These are phyloP conservation scores for Taiozyma sp. DNA, from an alignment of 1,139 yeast genomes.

Conservation along the genomic window DNA sequence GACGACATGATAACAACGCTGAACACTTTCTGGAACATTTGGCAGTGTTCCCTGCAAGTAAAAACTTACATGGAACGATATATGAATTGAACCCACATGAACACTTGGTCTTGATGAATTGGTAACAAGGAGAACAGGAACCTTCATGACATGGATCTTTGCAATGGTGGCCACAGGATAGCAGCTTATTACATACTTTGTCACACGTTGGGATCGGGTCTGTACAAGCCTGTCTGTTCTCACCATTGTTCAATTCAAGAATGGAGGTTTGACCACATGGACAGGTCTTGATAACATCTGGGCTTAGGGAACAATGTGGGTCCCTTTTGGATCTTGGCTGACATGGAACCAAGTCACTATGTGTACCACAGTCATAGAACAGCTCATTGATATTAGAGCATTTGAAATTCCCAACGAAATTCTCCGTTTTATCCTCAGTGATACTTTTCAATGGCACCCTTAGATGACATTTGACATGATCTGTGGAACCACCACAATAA, in stretches of 20 bases:
- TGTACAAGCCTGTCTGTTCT: slow-evolving; percentile 53
- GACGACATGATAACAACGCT: slow-evolving; percentile 72
- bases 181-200: slow-evolving; percentile 51
- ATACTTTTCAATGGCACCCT: slow-evolving; percentile 28
- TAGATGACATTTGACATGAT: slow-evolving; percentile 46
- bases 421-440: slow-evolving; percentile 22
- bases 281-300: slow-evolving; percentile 55
- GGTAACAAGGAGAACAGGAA: slow-evolving; percentile 62
- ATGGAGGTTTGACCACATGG: slow-evolving; percentile 67
- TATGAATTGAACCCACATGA: slow-evolving; percentile 36
- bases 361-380: slow-evolving; percentile 63
- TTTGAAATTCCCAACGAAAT: slow-evolving; percentile 60
- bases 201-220: slow-evolving; percentile 80
- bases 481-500: slow-evolving; percentile 64
- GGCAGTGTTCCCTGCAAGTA: slow-evolving; percentile 48
- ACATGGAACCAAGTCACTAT: slow-evolving; percentile 55
- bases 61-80: slow-evolving; percentile 60
- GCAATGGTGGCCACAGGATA: slow-evolving; percentile 78
- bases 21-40: slow-evolving; percentile 73
- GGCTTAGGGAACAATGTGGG: slow-evolving; percentile 60
- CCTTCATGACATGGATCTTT: slow-evolving; percentile 72
- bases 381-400: slow-evolving; percentile 52
- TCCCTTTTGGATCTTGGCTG: slow-evolving; percentile 35
- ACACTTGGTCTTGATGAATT: slow-evolving; percentile 27
- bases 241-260: slow-evolving; percentile 28